Evolutionary conservation across 768 basidiomycete genomes (phyloP), one percentile per base, ranked within the genome.

Genomic region (Hortiboletus flavorubellus): DNA sequence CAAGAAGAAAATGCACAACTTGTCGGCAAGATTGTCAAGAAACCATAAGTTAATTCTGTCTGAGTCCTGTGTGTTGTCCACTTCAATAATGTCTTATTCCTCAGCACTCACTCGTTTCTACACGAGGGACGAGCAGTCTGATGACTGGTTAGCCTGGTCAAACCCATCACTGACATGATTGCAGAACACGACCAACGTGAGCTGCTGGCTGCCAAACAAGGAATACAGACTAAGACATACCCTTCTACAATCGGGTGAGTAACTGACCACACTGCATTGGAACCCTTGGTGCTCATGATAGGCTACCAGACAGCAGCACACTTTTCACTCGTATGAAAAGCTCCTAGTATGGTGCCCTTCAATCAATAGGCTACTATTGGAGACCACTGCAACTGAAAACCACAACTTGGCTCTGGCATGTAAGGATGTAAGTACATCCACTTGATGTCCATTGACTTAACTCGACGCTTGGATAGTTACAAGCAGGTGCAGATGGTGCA

Each of bases 401-500:
- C 26, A 26, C 26, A 4, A 26, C 26, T 26, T 26, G 26, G 2
- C 26, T 26, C 26, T 26, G 26, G 26, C 26, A 5, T 26, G 26
- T 26, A 26, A 26, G 26, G 26, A 26, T 26, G 26, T 26, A 26
- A 26, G 26, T 26, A 26, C 26, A 26, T 26, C 26, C 26, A 26
- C 26, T 26, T 26, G 26, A 26, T 26, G 26, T 26, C 26, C 26
- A 26, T 26, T 26, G 26, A 26, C 26, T 26, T 26, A 26, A 34
- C 12, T 12, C 12, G 5, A 34, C 9, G 5, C 34, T 34, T 12
- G 34, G 34, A 34, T 12, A 34, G 61, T 29, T 60, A 10, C 44
- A 51, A 10, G 46, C 40, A 41, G 61, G 59, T 5, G 41, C 56
- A 4, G 53, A 63, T 48, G 35, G 44, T 1, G 56, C 59, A 2